These are phyloP conservation scores for Lyophyllum shimeji DNA, from an alignment of 768 basidiomycete genomes.

Conservation along the genomic window DNA sequence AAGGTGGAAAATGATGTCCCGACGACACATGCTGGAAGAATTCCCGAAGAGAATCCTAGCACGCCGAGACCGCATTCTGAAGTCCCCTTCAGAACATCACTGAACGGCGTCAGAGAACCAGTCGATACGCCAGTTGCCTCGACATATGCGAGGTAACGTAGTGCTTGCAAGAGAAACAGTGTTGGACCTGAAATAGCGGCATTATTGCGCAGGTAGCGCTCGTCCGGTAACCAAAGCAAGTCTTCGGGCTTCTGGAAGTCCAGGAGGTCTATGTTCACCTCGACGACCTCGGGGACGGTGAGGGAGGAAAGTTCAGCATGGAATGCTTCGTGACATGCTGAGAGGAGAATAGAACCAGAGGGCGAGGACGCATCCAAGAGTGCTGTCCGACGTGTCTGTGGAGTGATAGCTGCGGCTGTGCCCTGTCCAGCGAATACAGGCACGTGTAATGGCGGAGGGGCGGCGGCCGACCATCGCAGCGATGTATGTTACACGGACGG, in stretches of 20 bases:
- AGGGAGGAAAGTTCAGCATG: constrained; percentile 47
- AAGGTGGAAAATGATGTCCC: constrained; percentile 39
- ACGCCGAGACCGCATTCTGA: constrained; percentile 33
- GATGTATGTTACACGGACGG: background rate
- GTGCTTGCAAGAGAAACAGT: constrained; percentile 50
- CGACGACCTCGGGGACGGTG: constrained; percentile 32
- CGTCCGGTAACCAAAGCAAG: constrained; percentile 36
- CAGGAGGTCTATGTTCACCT: constrained; percentile 35
- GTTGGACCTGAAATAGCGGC: constrained; percentile 47
- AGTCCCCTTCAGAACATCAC: constrained; percentile 34
- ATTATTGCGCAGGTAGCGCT: constrained; percentile 43
- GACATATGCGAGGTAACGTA: constrained; percentile 50
- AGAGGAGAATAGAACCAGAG: constrained; percentile 42
- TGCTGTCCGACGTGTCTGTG: constrained; percentile 35
- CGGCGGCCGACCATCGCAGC: constrained; percentile 11
- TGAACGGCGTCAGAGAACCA: constrained; percentile 24
- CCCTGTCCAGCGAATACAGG: constrained; percentile 64
- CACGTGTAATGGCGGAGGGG: constrained; percentile 26
- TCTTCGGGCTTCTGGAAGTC: constrained; percentile 43
- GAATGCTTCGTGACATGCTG: constrained; percentile 52
- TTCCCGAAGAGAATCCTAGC: constrained; percentile 57
- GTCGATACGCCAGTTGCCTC: constrained; percentile 15
- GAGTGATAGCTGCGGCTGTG: constrained; percentile 30
- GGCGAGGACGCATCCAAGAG: constrained; percentile 40
- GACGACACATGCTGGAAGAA: constrained; percentile 52